These are phyloP conservation scores for Flaveria ramosissima DNA, from an alignment of 129 eudicot species.

Conservation along the genomic window DNA sequence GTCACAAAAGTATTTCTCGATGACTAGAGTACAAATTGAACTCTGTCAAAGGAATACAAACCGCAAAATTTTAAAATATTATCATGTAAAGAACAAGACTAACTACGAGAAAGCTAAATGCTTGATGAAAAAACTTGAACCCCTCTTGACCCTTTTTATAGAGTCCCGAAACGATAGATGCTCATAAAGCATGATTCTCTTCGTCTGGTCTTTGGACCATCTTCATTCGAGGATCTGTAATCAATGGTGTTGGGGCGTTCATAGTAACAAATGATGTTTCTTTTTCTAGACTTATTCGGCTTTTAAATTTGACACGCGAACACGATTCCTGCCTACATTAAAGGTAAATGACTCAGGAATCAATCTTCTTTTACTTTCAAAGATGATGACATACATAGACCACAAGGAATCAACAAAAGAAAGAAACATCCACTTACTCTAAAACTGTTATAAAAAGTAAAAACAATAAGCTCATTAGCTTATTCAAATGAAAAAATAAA, in stretches of 20 bases:
- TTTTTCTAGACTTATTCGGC: slow-evolving; percentile 12
- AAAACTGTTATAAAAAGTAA: not conserved
- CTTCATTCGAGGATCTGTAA: not conserved
- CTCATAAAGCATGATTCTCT: slow-evolving; percentile 22
- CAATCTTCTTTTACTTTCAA: slow-evolving; percentile 4
- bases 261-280: not conserved
- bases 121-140: slow-evolving; percentile 18
- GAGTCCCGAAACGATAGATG: slow-evolving; percentile 22
- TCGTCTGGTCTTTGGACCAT: slow-evolving; percentile 20
- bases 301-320: slow-evolving; percentile 17
- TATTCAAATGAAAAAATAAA: slow-evolving; percentile 5
- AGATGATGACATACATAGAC: slow-evolving; percentile 19
- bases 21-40: not conserved
- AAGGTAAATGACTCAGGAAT: slow-evolving; percentile 22
- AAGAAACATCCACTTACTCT: slow-evolving; percentile 24
- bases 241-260: slow-evolving; percentile 10
- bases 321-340: slow-evolving; percentile 38
- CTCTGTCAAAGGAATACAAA: not conserved
- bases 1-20: not conserved
- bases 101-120: not conserved
- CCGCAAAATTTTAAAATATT: no score
- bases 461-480: not conserved
- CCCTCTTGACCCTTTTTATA: slow-evolving; percentile 26
- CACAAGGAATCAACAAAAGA: slow-evolving; percentile 29
- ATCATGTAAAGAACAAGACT: no score